Base-by-base conservation (phyloP, 805 yeast genomes). In the Wickerhamiella brachini region DNA sequence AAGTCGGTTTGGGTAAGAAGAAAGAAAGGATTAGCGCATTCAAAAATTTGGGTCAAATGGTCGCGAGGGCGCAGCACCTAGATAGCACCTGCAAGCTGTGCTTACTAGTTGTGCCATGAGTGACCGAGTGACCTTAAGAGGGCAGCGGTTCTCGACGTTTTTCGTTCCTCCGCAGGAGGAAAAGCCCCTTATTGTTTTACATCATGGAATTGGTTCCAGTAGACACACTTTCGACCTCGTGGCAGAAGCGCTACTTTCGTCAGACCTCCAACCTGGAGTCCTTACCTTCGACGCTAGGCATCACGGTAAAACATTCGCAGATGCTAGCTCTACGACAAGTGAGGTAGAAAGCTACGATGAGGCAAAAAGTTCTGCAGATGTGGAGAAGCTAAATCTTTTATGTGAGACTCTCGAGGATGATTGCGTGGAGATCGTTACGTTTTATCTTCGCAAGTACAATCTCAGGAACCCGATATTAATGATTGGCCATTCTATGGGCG, bases 181-280 rank as follows among this genome's bases (percentile, higher is more conserved):
- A 0, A 62, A 71, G 0, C 87, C 94, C 0, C 59, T 87, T 1
- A 79, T 85, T 57, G 68, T 93, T 1, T 79, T 81, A 57, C 93
- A 86, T 56, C 99, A 93, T 65, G 99, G 99, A 2, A 97, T 96
- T 1, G 98, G 97, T 0, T 88, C 97, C 0, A 77, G 85, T 1
- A 87, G 83, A 0, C 68, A 85, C 67, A 74, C 96, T 1, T 93
- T 85, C 68, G 84, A 85, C 0, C 62, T 69, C 23, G 59, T 86
- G 76, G 1, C 64, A 59, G 45, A 60, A 62, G 9, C 56, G 78
- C 18, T 59, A 43, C 59, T 44, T 45, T 53, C 57, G 8, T 64
- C 68, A 2, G 63, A 69, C 2, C 67, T 63, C 18, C 52, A 59
- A 18, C 80, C 84, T 5, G 95, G 90, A 0, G 62, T 83, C 2